phyloP scores from a whole-genome alignment of 2,329 filamentous ascomycete species.

The Acarospora socialis region DNA sequence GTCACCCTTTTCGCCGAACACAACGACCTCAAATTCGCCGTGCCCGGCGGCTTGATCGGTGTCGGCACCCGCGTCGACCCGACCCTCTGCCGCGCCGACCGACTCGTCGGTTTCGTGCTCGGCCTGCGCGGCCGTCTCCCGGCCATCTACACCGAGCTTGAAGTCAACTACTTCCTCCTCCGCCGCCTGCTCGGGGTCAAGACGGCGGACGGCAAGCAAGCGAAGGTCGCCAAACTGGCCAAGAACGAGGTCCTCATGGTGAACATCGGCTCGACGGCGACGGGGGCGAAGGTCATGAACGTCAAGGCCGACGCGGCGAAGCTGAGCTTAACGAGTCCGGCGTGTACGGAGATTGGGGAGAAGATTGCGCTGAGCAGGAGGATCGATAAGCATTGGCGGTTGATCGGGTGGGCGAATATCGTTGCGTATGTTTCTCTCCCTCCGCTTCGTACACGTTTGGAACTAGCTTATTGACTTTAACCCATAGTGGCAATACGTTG shows the following conservation, averaged over 20 bases:
- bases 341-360: slow-evolving; percentile 93
- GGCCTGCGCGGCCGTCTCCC: slow-evolving; percentile 87
- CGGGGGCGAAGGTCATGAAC: slow-evolving; percentile 89
- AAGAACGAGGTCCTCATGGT: slow-evolving; percentile 99
- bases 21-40: slow-evolving; percentile 96
- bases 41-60: slow-evolving; percentile 94
- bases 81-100: slow-evolving; percentile 95
- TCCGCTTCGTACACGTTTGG: neutral
- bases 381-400: slow-evolving; percentile 98
- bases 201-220: slow-evolving; percentile 96
- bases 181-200: slow-evolving; percentile 89
- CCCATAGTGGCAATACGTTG: slow-evolving; percentile 10
- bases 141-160: slow-evolving; percentile 94
- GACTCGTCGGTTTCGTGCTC: slow-evolving; percentile 93
- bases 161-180: slow-evolving; percentile 98
- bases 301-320: slow-evolving; percentile 98
- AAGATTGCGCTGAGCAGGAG: slow-evolving; percentile 92
- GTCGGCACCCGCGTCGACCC: slow-evolving; percentile 96
- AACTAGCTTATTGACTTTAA: neutral
- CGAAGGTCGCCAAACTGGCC: slow-evolving; percentile 93
- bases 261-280: slow-evolving; percentile 95
- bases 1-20: slow-evolving; percentile 93
- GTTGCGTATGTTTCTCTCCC: slow-evolving; percentile 34
- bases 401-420: slow-evolving; percentile 82
- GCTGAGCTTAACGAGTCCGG: slow-evolving; percentile 79